Evolutionary conservation across 164 flowering plant genomes (phyloP), one percentile per base, ranked within the genome.

Genomic region (Buxus sempervirens): DNA sequence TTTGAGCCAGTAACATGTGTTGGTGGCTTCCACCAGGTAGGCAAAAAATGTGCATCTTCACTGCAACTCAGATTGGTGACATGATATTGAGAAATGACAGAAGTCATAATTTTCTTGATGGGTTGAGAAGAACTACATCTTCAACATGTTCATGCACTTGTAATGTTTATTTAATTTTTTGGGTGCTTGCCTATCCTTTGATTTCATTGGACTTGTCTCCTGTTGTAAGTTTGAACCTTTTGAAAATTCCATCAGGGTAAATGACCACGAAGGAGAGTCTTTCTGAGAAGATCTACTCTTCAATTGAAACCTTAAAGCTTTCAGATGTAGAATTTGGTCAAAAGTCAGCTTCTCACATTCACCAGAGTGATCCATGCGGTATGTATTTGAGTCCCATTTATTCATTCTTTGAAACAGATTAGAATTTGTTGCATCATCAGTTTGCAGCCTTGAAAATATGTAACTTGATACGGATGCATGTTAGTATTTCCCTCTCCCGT

Each of bases 221-320:
- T 15, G 51, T 15, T 45, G 18, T 10, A 15, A 1, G 9, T 45
- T 45, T 10, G 13, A 45, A 45, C 51, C 16, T 45, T 45, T 10
- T 45, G 51, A 15, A 45, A 12, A 10, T 45, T 45, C 13, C 51
- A 10, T 6, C 51, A 45, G 51, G 51, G 51, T 45, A 28, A 14
- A 23, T 38, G 28, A 8, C 48, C 7, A 68, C 63, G 62, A 56
- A 62, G 54, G 24, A 68, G 9, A 65, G 64, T 42, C 54, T 67
- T 63, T 38, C 68, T 32, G 60, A 76, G 60, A 66, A 76, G 64
- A 70, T 72, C 14, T 64, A 69, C 48, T 64, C 70, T 55, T 63
- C 61, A 26, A 22, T 21, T 21, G 73, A 62, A 45, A 42, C 64
- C 19, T 62, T 68, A 23, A 53, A 69, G 51, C 54, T 55, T 13